Conservation (phyloP, 2,329 filamentous ascomycete genomes). For the Xylariaceae sp. region DNA sequence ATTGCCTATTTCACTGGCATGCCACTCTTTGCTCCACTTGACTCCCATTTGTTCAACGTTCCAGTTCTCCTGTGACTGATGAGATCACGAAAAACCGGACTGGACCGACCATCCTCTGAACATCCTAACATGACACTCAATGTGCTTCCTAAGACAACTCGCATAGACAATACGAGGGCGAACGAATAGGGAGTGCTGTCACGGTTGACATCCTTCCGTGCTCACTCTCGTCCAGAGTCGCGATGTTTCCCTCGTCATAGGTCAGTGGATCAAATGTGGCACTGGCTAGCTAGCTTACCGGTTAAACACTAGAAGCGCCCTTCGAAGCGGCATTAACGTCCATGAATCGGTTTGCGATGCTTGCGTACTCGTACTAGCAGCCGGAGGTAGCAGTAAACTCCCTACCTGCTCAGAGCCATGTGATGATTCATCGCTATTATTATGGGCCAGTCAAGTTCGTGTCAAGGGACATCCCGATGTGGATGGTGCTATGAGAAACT, state of each 20-base stretch:
- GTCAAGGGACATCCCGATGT: conserved; percentile 4
- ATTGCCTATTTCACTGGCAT: conserved; percentile 10
- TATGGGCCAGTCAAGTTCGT: conserved; percentile 2
- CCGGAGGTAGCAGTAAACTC: not conserved
- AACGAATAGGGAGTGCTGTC: conserved; percentile 14
- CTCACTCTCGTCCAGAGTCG: conserved; percentile 5
- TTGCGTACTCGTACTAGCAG: not conserved
- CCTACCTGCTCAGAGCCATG: conserved; percentile 2
- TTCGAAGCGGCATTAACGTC: not conserved
- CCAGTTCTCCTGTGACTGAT: conserved; percentile 5
- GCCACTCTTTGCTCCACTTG: conserved; percentile 10
- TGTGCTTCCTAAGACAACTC: conserved; percentile 9
- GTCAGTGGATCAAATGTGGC: conserved; percentile 1
- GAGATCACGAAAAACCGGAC: not conserved
- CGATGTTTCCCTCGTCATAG: conserved; percentile 2
- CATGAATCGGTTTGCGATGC: not conserved
- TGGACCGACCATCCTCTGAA: conserved; percentile 7
- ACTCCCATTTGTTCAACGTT: conserved; percentile 8
- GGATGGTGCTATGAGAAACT: conserved; percentile 4
- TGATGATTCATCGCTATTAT: not conserved
- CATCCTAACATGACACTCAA: conserved; percentile 8
- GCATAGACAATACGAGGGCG: conserved; percentile 9
- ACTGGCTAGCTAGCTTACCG: conserved; percentile 3
- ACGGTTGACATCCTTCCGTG: conserved; percentile 10
- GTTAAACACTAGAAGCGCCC: conserved; percentile 2